Evolutionary conservation across 1,139 yeast genomes (phyloP).

Genomic region (Hyphopichia buzzinii): DNA sequence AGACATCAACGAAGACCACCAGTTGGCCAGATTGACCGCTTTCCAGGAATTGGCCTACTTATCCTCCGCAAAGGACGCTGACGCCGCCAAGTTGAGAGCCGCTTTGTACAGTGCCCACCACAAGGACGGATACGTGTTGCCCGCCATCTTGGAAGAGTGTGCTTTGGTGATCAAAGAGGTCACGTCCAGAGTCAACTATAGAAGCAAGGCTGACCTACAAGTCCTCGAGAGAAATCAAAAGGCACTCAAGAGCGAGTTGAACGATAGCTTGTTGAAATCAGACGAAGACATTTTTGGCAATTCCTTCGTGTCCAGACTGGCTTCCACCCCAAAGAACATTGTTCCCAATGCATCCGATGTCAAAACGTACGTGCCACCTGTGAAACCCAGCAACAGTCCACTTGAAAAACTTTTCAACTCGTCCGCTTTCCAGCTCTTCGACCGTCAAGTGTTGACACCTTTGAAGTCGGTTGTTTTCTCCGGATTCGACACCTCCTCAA

Average conservation of each 20-base stretch:
- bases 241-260: slow-evolving; percentile 13
- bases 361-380: slow-evolving; percentile 4
- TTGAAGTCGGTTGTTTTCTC: slow-evolving; percentile 10
- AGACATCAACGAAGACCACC: slow-evolving; percentile 41
- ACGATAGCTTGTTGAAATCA: slow-evolving; percentile 8
- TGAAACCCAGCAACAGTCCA: not conserved
- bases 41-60: slow-evolving; percentile 71
- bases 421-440: slow-evolving; percentile 8
- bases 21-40: slow-evolving; percentile 64
- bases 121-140: slow-evolving; percentile 52
- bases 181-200: slow-evolving; percentile 38
- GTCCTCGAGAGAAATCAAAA: slow-evolving; percentile 22
- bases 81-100: slow-evolving; percentile 43
- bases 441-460: slow-evolving; percentile 12
- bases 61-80: slow-evolving; percentile 48
- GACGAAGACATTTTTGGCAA: slow-evolving; percentile 34
- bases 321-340: slow-evolving; percentile 1
- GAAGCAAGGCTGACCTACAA: slow-evolving; percentile 31
- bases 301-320: slow-evolving; percentile 15
- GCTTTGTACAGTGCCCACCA: slow-evolving; percentile 54
- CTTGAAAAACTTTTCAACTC: not conserved
- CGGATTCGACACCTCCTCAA: not conserved
- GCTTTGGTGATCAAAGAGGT: slow-evolving; percentile 50
- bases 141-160: slow-evolving; percentile 59
- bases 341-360: slow-evolving; percentile 3